Base-by-base conservation (phyloP, 2,329 filamentous ascomycete species). In the Bisporella sp. region DNA sequence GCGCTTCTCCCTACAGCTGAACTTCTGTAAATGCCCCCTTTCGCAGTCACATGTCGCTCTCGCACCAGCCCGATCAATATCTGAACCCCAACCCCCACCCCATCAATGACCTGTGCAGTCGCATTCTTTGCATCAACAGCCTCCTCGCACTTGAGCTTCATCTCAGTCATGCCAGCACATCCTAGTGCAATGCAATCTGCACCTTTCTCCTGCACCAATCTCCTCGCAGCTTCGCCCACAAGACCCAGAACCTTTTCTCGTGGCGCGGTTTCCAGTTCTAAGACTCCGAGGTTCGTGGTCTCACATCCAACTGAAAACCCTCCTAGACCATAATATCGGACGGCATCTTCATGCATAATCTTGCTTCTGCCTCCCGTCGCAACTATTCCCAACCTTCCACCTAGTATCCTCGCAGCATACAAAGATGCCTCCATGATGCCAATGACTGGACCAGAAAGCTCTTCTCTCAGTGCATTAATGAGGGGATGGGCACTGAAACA, bases 141-240 rank as follows among this genome's bases (percentile, higher is more conserved):
- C 31, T 71, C 63, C 54, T 76, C 71, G 41, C 75, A 72, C 62
- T 48, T 72, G 66, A 59, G 74, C 60, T 93, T 87, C 70, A 96
- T 77, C 0, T 90, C 91, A 1, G 85, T 84, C 91, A 96, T 96
- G 0, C 90, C 91, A 3, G 88, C 91, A 66, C 91, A 96, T 0
- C 91, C 91, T 72, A 96, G 77, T 60, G 88, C 85, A 9, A 96
- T 81, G 33, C 82, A 87, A 11, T 75, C 72, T 0, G 90, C 78
- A 1, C 72, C 71, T 0, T 77, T 73, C 6, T 73, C 73, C 6
- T 66, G 64, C 29, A 95, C 68, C 29, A 96, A 69, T 46, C 76
- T 71, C 63, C 74, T 78, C 0, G 88, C 87, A 0, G 90, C 89
- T 13, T 80, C 75, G 54, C 75, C 81, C 61, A 96, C 79, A 59